Base-by-base conservation (phyloP, 2,329 filamentous ascomycete genomes). In the Xylaria sp. region DNA sequence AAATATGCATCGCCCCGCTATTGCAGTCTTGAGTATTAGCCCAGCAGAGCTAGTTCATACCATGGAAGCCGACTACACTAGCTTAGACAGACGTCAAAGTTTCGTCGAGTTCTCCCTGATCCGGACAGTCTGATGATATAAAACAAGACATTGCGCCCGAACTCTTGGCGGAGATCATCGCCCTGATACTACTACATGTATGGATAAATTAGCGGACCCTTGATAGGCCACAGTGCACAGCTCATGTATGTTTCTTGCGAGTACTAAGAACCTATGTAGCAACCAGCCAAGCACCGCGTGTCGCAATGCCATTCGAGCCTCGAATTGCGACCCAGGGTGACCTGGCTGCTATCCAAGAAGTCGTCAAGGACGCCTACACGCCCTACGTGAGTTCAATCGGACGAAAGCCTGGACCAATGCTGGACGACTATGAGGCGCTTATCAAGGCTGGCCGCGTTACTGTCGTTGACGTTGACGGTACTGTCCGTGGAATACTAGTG, bases 401-500 rank as follows among this genome's bases (percentile, higher is more conserved):
- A 34, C 52, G 15, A 25, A 59, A 66, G 39, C 67, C 67, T 13
- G 67, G 67, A 12, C 67, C 67, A 25, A 20, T 69, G 58, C 39
- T 69, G 12, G 67, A 69, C 31, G 51, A 69, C 52, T 69, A 69
- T 28, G 44, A 66, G 25, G 20, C 63, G 12, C 67, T 62, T 46
- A 51, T 69, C 51, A 44, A 41, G 9, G 39, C 34, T 28, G n/a
- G 54, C 18, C 58, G 63, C 12, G 63, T 66, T 6, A 66, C 67
- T 15, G 52, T 69, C 28, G 25, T 63, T 13, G 67, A 69, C 37
- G 28, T 58, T 12, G 52, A 54, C 28, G 4, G 20, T 8, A 23
- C 15, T 4, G 54, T 69, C 44, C 34, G 37, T 13, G 67, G 57
- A 9, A 54, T 66, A 15, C 41, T 69, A 1, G 67, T 69, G 0